Conservation (phyloP, 2,329 filamentous ascomycete species). For the Aphanoascus verrucosus region DNA sequence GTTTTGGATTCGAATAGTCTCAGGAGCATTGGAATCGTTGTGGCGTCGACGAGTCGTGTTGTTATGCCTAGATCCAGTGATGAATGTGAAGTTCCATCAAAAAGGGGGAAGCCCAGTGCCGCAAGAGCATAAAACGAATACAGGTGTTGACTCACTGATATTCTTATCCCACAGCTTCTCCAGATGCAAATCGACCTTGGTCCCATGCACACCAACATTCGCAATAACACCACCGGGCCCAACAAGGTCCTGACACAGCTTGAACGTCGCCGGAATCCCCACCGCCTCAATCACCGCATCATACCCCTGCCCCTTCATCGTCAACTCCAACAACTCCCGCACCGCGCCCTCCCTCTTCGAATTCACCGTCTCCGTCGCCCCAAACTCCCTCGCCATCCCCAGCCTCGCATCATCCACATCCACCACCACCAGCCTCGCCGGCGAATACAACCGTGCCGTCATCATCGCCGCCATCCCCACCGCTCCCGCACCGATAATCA, state of each 20-base stretch:
- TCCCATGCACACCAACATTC: constrained; percentile 50
- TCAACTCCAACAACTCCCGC: constrained; percentile 32
- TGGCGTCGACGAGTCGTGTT: constrained; percentile 40
- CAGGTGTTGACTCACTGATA: constrained; percentile 33
- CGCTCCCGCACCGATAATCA: constrained; percentile 46
- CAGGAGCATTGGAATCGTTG: constrained; percentile 42
- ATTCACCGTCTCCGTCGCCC: constrained; percentile 40
- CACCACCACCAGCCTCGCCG: constrained; percentile 42
- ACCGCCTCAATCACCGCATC: constrained; percentile 51
- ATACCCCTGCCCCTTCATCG: constrained; percentile 40
- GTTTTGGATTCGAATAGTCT: constrained; percentile 36
- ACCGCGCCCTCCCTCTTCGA: constrained; percentile 29
- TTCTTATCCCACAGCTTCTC: constrained; percentile 47
- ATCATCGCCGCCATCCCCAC: constrained; percentile 37
- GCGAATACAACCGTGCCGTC: constrained; percentile 47
- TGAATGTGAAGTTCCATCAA: not conserved
- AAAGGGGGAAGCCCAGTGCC: not conserved
- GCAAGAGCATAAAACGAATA: not conserved
- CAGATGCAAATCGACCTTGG: constrained; percentile 43
- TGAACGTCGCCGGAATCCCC: constrained; percentile 44
- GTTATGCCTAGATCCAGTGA: constrained; percentile 34
- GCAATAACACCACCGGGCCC: constrained; percentile 45
- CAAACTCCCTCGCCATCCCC: constrained; percentile 38
- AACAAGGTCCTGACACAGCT: constrained; percentile 44
- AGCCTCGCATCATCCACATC: constrained; percentile 43